phyloP scores from a whole-genome alignment of 2,329 filamentous ascomycete genomes.

The Botrytis galanthina region DNA sequence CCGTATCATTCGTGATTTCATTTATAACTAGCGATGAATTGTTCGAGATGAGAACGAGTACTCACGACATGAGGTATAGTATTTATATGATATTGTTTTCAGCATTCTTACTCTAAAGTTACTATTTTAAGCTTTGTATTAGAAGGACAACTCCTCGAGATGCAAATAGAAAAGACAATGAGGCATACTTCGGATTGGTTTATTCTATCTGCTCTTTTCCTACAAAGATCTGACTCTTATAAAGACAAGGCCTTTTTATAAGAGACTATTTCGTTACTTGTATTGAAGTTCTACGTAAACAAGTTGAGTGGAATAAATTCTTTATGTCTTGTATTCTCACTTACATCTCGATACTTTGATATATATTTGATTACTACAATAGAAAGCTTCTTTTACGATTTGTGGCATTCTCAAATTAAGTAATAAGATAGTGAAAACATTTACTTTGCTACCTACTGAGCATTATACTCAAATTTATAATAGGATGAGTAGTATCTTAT shows the following conservation, averaged over 20 bases:
- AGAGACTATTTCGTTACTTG: background rate
- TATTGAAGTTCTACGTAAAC: background rate
- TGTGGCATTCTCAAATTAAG: no score
- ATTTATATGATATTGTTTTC: background rate
- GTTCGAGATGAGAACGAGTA: background rate
- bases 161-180: background rate
- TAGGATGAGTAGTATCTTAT: background rate
- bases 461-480: background rate
- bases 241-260: background rate
- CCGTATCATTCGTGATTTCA: no score
- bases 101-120: no score
- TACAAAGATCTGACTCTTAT: background rate
- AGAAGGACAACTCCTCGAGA: background rate
- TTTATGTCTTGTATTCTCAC: background rate
- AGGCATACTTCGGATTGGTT: background rate
- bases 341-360: background rate
- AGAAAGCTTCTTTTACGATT: background rate
- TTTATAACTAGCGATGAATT: no score
- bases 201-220: background rate
- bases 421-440: background rate
- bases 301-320: background rate
- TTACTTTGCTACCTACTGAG: background rate
- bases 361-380: background rate
- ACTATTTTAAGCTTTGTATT: background rate
- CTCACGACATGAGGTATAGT: background rate